A percentile compares a stretch with the other conserved stretches of the same genome.
Evolutionary conservation across 2,329 filamentous ascomycete species (phyloP).

Genomic region (Fusarium floridanum): DNA sequence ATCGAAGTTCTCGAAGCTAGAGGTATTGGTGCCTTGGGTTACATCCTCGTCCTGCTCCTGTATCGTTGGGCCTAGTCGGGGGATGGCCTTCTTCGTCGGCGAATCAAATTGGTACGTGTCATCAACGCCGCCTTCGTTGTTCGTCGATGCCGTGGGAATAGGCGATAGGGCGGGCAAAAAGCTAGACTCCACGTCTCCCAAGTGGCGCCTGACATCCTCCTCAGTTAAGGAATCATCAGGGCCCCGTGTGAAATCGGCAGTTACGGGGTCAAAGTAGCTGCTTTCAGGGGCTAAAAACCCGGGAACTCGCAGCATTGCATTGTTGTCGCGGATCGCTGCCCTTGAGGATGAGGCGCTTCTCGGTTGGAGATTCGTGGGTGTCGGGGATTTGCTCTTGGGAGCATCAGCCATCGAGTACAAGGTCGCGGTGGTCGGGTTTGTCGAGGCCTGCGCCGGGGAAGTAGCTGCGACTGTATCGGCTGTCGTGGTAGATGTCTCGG

Average conservation of each 20-base stretch:
- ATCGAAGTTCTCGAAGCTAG: slow-evolving; percentile 65
- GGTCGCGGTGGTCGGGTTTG: slow-evolving; percentile 24
- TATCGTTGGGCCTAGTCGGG: slow-evolving; percentile 41
- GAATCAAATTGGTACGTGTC: slow-evolving; percentile 72
- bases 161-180: slow-evolving; percentile 72
- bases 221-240: slow-evolving; percentile 65
- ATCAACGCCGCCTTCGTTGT: slow-evolving; percentile 56
- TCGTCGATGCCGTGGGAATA: slow-evolving; percentile 60
- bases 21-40: slow-evolving; percentile 60
- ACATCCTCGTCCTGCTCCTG: slow-evolving; percentile 39
- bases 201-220: slow-evolving; percentile 66
- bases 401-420: slow-evolving; percentile 35
- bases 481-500: slow-evolving; percentile 37
- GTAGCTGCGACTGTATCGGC: slow-evolving; percentile 30
- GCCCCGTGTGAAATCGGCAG: slow-evolving; percentile 51
- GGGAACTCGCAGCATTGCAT: slow-evolving; percentile 36
- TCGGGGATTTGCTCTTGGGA: slow-evolving; percentile 20
- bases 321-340: slow-evolving; percentile 19
- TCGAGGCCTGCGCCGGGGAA: slow-evolving; percentile 15
- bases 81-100: slow-evolving; percentile 48
- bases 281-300: slow-evolving; percentile 49
- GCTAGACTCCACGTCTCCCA: slow-evolving; percentile 75
- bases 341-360: slow-evolving; percentile 18
- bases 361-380: slow-evolving; percentile 3
- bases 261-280: slow-evolving; percentile 59